Base-by-base conservation (phyloP, 345 rosid genomes). In the Turnera subulata region DNA sequence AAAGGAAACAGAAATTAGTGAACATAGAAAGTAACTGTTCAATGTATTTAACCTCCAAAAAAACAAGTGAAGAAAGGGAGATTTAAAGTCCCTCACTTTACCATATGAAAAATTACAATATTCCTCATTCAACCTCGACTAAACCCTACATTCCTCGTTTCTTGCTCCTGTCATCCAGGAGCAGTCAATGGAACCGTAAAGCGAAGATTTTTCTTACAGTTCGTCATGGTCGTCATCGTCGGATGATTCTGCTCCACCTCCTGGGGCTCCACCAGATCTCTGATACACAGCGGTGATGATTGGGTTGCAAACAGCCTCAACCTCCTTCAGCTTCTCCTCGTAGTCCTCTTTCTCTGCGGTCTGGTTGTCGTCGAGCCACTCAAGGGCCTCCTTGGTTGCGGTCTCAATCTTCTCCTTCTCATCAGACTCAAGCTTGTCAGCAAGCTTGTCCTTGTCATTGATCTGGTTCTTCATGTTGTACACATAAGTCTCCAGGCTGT, bases 301-400 rank as follows among this genome's bases (percentile, higher is more conserved):
- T 12, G 73, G 73, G 47, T 73, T 73, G 55, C 77, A 67, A 0
- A 59, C 63, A 1, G 72, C 77, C 50, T 73, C 73, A 25, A 73
- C 73, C 62, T 67, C 77, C 63, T 68, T 68, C 19, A 68, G 47
- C 59, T 45, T 68, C 63, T 56, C 59, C 7, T 55, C 63, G 11
- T 63, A 67, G 14, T 73, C 77, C 11, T 73, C 73, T 47, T 67
- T 67, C 66, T 67, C 59, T 0, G 66, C 69, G 5, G 7, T 59
- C 58, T 67, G 77, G 23, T 73, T 73, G 26, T 63, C 77, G n/a
- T 73, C 69, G 44, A 73, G 19, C 67, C 73, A 68, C 23, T 68
- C 67, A 11, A 61, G 44, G 0, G 59, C 67, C 38, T 62, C 67
- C 49, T 51, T 62, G 15, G 50, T 44, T 14, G 67, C 58, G 6